These are phyloP conservation scores for Phyllosticta citribraziliensis DNA, from an alignment of 2,329 filamentous ascomycete species.

Conservation along the genomic window DNA sequence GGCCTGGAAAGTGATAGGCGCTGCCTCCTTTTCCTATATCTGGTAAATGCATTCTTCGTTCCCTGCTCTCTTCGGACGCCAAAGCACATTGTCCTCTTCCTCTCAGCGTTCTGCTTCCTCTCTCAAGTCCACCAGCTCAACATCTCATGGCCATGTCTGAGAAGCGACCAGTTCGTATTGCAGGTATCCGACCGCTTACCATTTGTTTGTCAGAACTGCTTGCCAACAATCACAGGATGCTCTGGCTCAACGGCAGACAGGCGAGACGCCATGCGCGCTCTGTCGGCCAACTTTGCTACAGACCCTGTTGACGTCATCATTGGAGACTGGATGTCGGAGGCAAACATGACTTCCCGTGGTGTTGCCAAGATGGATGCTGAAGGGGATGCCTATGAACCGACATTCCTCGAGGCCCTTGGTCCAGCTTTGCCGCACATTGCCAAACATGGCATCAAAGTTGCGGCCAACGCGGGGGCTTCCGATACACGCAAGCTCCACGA, in stretches of 20 bases:
- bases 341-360: constrained; percentile 21
- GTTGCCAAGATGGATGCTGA: constrained; percentile 12
- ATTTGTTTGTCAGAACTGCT: not conserved
- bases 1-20: not conserved
- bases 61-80: not conserved
- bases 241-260: constrained; percentile 24
- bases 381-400: constrained; percentile 39
- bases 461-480: constrained; percentile 24
- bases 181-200: not conserved
- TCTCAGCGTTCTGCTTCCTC: not conserved
- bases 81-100: not conserved
- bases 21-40: not conserved
- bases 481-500: constrained; percentile 21
- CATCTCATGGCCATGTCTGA: not conserved
- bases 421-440: constrained; percentile 28
- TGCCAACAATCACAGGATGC: constrained; percentile 15
- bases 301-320: constrained; percentile 25
- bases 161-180: constrained; percentile 1
- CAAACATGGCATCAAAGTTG: constrained; percentile 24
- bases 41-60: not conserved
- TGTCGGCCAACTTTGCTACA: constrained; percentile 20
- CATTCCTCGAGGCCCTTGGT: constrained; percentile 41
- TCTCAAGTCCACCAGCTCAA: not conserved
- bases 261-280: constrained; percentile 22
- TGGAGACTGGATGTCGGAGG: constrained; percentile 25